A percentile compares a stretch with the other conserved stretches of the same genome.
phyloP scores from a whole-genome alignment of 2,329 filamentous ascomycete genomes.

The Trichoderma atrobrunneum region DNA sequence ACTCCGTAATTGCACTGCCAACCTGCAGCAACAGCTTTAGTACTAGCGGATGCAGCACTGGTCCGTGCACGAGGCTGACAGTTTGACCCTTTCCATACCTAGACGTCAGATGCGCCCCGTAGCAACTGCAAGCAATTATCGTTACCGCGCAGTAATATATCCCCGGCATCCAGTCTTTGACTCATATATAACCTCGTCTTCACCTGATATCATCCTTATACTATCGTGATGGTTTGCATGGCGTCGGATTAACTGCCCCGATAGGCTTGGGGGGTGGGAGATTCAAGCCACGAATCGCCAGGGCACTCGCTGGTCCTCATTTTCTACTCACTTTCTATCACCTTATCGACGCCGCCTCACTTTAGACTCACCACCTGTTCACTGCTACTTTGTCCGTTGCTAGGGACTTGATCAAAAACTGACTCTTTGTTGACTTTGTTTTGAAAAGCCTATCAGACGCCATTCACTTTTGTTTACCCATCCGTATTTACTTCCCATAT shows the following conservation, averaged over 20 bases:
- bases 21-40: background rate
- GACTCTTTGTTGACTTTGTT: background rate
- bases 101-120: background rate
- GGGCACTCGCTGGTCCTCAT: background rate
- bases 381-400: background rate
- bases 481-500: background rate
- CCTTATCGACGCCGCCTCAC: background rate
- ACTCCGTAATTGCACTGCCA: background rate
- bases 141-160: background rate
- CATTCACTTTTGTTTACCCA: background rate
- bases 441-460: background rate
- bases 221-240: background rate
- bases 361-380: background rate
- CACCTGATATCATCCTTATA: background rate
- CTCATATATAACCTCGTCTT: background rate
- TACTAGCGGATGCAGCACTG: background rate
- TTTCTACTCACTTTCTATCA: background rate
- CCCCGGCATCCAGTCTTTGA: background rate
- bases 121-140: background rate
- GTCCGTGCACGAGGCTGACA: constrained; percentile 12
- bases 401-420: background rate
- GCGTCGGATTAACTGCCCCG: background rate
- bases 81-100: background rate
- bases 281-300: background rate
- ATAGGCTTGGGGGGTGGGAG: background rate